phyloP scores from a whole-genome alignment of 2,329 filamentous ascomycete genomes.

The Phaeomoniella chlamydospora region DNA sequence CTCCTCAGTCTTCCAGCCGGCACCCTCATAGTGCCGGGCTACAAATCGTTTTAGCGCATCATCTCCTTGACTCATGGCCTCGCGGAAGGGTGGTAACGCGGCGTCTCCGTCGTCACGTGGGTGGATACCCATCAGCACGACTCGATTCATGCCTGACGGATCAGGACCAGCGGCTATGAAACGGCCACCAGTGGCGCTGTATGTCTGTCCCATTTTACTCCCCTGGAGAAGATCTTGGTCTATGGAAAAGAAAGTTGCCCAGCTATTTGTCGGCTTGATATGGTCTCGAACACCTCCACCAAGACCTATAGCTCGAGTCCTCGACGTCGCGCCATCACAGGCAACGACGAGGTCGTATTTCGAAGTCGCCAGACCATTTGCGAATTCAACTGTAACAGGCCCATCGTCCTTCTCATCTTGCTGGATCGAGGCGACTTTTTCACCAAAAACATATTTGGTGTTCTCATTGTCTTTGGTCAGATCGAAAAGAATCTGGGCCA shows the following conservation, averaged over 20 bases:
- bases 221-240: constrained; percentile 22
- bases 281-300: constrained; percentile 23
- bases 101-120: constrained; percentile 14
- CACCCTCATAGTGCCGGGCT: constrained; percentile 12
- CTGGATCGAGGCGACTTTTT: constrained; percentile 22
- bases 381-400: constrained; percentile 25
- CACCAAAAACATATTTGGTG: constrained; percentile 23
- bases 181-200: constrained; percentile 23
- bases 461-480: constrained; percentile 22
- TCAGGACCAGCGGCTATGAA: constrained; percentile 21
- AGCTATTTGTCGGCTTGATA: constrained; percentile 20
- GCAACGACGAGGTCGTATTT: constrained; percentile 35
- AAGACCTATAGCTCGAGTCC: constrained; percentile 30
- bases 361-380: constrained; percentile 18
- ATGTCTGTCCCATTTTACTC: constrained; percentile 20
- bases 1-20: constrained; percentile 18
- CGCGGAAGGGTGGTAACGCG: constrained; percentile 21
- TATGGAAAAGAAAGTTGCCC: constrained; percentile 28
- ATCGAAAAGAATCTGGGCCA: constrained; percentile 16
- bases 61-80: constrained; percentile 21
- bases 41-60: constrained; percentile 19
- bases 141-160: constrained; percentile 16
- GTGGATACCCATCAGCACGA: constrained; percentile 20
- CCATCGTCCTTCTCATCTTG: constrained; percentile 15
- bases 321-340: constrained; percentile 32